Conservation (phyloP, 371 early-diverging fungal species). For the Aphelidium insulamus region DNA sequence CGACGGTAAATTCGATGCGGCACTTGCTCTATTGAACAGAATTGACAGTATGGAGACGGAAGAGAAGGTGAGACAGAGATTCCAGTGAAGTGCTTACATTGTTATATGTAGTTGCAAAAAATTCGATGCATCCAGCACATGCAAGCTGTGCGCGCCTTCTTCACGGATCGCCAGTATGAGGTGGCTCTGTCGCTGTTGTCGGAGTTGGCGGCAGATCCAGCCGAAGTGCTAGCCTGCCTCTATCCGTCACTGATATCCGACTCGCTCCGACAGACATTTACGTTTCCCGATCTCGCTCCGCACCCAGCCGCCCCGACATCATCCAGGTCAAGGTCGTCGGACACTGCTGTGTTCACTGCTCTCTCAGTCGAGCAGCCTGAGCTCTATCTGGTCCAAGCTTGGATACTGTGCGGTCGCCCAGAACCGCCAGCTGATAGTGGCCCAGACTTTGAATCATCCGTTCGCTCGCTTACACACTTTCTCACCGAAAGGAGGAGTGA, state of each 20-base stretch:
- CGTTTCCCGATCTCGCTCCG: no score
- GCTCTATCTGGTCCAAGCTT: no score
- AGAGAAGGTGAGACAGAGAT: slow-evolving; percentile 27
- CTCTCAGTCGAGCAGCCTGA: no score
- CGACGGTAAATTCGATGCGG: slow-evolving; percentile 54
- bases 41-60: slow-evolving; percentile 59
- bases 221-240: slow-evolving; percentile 56
- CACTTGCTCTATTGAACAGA: slow-evolving; percentile 60
- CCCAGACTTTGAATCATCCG: no score
- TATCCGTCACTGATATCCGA: slow-evolving; percentile 49
- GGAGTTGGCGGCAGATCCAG: slow-evolving; percentile 55
- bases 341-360: no score
- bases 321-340: no score
- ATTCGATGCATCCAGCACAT: slow-evolving; percentile 16
- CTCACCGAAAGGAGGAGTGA: no score
- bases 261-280: slow-evolving; percentile 1
- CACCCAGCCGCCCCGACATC: no score
- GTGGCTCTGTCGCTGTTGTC: slow-evolving; percentile 48
- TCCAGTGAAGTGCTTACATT: not conserved
- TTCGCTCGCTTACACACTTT: no score
- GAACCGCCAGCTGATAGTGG: no score
- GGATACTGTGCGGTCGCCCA: no score
- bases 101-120: not conserved
- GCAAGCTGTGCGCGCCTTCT: slow-evolving; percentile 61
- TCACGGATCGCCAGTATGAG: slow-evolving; percentile 46